Percentiles rank a stretch among this genome's conserved stretches.
phyloP scores from a whole-genome alignment of 306 rosid species.

The Luffa acutangula region DNA sequence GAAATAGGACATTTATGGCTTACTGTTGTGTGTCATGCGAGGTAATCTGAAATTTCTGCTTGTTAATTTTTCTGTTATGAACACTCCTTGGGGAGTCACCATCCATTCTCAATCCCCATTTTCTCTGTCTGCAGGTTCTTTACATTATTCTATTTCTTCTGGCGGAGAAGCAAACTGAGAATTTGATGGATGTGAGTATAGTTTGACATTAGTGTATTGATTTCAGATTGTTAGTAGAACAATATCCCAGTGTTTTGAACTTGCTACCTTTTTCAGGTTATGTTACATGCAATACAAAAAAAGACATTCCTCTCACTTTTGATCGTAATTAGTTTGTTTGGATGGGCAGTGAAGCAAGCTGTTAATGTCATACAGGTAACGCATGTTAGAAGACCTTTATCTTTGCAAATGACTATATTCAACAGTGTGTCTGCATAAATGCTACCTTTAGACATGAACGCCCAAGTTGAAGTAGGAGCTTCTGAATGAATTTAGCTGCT shows the following conservation, averaged over 20 bases:
- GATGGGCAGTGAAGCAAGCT: constrained; percentile 91
- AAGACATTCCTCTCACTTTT: constrained; percentile 41
- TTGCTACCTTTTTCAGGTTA: constrained; percentile 49
- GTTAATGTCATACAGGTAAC: constrained; percentile 80
- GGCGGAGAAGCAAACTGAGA: constrained; percentile 51
- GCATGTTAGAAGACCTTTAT: neutral
- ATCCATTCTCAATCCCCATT: constrained; percentile 15
- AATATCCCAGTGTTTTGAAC: constrained; percentile 7
- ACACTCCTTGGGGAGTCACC: neutral
- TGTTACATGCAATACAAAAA: constrained; percentile 34
- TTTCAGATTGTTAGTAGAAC: constrained; percentile 1
- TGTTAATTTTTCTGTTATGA: neutral
- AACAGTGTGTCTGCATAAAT: neutral
- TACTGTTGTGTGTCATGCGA: constrained; percentile 94
- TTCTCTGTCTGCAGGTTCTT: constrained; percentile 52
- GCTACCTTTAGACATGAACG: neutral
- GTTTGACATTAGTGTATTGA: neutral
- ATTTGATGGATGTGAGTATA: constrained; percentile 56
- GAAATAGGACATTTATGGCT: constrained; percentile 93
- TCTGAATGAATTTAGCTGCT: neutral
- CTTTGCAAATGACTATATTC: neutral
- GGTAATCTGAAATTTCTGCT: constrained; percentile 29
- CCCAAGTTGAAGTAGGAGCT: neutral
- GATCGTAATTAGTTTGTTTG: constrained; percentile 49
- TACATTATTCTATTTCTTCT: constrained; percentile 69